Base-by-base conservation (phyloP, 2,329 filamentous ascomycete species). In the Trichocomaceae sp. region DNA sequence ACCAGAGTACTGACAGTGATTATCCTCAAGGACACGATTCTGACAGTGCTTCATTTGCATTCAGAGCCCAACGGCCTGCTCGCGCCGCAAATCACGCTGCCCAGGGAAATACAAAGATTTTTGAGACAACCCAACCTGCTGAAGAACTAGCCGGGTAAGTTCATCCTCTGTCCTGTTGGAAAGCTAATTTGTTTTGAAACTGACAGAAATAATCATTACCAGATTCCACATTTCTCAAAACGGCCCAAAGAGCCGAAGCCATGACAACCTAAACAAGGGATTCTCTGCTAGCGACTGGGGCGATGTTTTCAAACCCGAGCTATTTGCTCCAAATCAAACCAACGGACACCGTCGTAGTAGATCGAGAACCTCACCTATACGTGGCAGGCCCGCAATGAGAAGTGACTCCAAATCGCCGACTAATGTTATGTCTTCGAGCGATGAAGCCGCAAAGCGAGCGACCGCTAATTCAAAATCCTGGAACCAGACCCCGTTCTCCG, bases 281-380 rank as follows among this genome's bases (percentile, higher is more conserved):
- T 77, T 77, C 48, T 72, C 72, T 5, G 70, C 72, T 1, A 66
- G 67, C 12, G 71, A 72, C 19, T 76, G 72, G 72, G 64, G 69
- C 47, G 66, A 66, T 47, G 69, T 67, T 45, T 64, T 75, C 50
- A 62, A 63, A n/a, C 65, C 69, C 26, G 67, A 71, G 17, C 70
- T 72, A 54, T 70, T 76, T 39, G 64, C 63, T 4, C 66, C 70
- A 37, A 62, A 58, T 46, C 56, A 67, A 8, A 61, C 59, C 12
- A 64, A 63, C 51, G 62, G 65, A 46, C 51, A 58, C 10, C 47
- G 52, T 17, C 60, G 61, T 29, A 63, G 57, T 45, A 54, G 54
- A 49, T 56, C 57, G 15, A 57, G 57, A 8, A 52, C 57, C 45
- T 58, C 60, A 22, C 57, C 60, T 12, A 57, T 52, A 42, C 59